Percentiles rank a stretch among this genome's conserved stretches.
These are phyloP conservation scores for Eimeria falciformis DNA, from an alignment of 169 alveolate species.

Conservation along the genomic window DNA sequence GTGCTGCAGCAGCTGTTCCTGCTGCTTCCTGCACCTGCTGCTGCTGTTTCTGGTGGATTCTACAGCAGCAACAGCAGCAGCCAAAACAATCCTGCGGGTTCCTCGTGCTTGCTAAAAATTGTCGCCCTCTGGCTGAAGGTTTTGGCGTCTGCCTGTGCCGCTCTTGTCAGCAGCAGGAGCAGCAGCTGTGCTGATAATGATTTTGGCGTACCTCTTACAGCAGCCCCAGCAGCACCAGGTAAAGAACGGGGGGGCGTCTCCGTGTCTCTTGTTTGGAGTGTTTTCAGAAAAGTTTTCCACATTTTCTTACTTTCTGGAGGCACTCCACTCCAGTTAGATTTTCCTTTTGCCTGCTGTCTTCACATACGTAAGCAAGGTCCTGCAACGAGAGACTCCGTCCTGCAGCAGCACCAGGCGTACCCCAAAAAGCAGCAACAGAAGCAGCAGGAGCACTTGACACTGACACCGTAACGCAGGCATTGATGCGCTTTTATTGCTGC, in stretches of 20 bases:
- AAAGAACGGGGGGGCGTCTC: background rate
- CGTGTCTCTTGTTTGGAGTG: background rate
- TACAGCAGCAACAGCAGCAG: constrained; percentile 19
- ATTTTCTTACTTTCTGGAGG: background rate
- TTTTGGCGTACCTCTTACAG: background rate
- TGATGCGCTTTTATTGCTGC: background rate
- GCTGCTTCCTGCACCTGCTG: background rate
- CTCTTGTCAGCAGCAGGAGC: background rate
- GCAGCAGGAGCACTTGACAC: background rate
- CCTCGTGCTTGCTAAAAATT: no score
- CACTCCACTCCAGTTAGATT: background rate
- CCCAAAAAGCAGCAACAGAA: background rate
- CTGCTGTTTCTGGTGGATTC: background rate
- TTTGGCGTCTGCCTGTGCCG: background rate
- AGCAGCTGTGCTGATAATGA: constrained; percentile 4
- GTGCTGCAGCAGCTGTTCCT: constrained; percentile 27
- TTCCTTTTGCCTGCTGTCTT: background rate
- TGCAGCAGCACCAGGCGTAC: background rate
- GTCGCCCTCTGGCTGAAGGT: constrained; percentile 17
- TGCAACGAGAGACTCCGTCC: no score
- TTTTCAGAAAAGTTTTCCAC: background rate
- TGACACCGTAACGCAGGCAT: background rate
- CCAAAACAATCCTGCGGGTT: no score
- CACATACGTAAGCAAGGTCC: background rate
- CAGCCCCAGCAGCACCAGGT: background rate